A percentile compares a stretch with the other conserved stretches of the same genome.
phyloP scores from a whole-genome alignment of 73 alveolate genomes.

The Durusdinium trenchii region DNA sequence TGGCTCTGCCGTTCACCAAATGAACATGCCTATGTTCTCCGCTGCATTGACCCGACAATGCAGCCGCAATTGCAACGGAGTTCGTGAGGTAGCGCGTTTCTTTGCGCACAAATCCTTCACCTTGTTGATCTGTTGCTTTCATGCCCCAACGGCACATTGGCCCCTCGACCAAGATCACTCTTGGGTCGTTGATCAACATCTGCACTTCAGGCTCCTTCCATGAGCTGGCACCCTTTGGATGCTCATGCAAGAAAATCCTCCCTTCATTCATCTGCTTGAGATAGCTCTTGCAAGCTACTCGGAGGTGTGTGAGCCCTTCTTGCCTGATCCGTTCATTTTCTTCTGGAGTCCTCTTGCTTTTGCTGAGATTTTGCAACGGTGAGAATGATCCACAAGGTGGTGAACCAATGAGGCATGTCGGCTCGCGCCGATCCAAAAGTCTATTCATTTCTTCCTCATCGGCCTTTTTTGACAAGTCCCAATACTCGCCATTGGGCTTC shows the following conservation, averaged over 20 bases:
- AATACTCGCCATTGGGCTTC: too few species aligned
- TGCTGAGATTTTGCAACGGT: not conserved
- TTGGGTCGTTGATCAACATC: not conserved
- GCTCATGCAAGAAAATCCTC: conserved; percentile 29
- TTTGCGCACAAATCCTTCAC: not conserved
- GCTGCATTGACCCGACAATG: too few species aligned
- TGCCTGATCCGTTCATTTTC: not conserved
- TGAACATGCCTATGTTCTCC: too few species aligned
- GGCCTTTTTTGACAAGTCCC: not conserved
- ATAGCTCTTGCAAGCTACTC: not conserved
- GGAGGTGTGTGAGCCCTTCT: too few species aligned
- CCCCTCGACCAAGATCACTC: not conserved
- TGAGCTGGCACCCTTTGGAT: not conserved
- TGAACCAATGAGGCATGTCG: not conserved
- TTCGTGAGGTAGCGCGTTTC: conserved; percentile 11
- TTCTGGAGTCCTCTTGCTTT: not conserved
- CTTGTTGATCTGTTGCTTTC: not conserved
- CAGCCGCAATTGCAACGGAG: not conserved
- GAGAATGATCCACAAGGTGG: not conserved
- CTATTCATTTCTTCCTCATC: not conserved
- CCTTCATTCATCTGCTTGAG: not conserved
- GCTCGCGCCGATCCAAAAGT: not conserved
- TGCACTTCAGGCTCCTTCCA: not conserved
- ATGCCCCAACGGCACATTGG: conserved; percentile 49
- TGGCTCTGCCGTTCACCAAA: too few species aligned